Conservation (phyloP, 768 basidiomycete species). For the Cyathus striatus region DNA sequence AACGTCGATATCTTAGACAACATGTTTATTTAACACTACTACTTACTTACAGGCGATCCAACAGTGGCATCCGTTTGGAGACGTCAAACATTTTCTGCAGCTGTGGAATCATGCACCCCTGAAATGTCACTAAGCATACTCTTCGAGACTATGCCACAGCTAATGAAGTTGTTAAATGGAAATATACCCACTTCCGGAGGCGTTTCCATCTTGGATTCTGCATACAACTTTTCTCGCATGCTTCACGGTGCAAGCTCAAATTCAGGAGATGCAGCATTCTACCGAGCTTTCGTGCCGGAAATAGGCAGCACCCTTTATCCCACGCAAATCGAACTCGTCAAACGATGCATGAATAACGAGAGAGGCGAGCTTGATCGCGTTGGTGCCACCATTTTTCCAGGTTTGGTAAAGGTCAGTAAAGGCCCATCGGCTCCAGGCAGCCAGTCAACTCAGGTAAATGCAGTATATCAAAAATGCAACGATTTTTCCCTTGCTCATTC, state of each 20-base stretch:
- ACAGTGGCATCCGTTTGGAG: slow-evolving; percentile 90
- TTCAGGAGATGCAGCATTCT: slow-evolving; percentile 73
- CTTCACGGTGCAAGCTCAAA: slow-evolving; percentile 64
- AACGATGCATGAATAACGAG: slow-evolving; percentile 76
- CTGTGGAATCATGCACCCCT: slow-evolving; percentile 70
- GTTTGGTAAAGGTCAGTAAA: slow-evolving; percentile 74
- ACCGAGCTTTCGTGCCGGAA: slow-evolving; percentile 84
- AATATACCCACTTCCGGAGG: slow-evolving; percentile 40
- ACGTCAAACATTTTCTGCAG: slow-evolving; percentile 84
- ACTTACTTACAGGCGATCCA: slow-evolving; percentile 58
- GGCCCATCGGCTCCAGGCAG: slow-evolving; percentile 28
- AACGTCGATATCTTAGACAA: neutral
- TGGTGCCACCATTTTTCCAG: slow-evolving; percentile 84
- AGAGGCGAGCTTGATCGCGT: slow-evolving; percentile 68
- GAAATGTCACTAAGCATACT: slow-evolving; percentile 68
- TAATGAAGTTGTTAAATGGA: slow-evolving; percentile 47
- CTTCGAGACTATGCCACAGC: slow-evolving; percentile 63
- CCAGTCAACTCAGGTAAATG: slow-evolving; percentile 37
- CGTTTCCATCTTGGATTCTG: slow-evolving; percentile 61
- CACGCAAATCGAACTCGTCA: slow-evolving; percentile 78
- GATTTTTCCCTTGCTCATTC: too few species aligned
- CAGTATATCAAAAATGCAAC: too few species aligned
- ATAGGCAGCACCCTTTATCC: slow-evolving; percentile 71
- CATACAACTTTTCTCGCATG: slow-evolving; percentile 81
- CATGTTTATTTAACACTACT: neutral